Evolutionary conservation across 208 protist species (phyloP), one percentile per base, ranked within the genome.

Genomic region (Porcisia hertigi): DNA sequence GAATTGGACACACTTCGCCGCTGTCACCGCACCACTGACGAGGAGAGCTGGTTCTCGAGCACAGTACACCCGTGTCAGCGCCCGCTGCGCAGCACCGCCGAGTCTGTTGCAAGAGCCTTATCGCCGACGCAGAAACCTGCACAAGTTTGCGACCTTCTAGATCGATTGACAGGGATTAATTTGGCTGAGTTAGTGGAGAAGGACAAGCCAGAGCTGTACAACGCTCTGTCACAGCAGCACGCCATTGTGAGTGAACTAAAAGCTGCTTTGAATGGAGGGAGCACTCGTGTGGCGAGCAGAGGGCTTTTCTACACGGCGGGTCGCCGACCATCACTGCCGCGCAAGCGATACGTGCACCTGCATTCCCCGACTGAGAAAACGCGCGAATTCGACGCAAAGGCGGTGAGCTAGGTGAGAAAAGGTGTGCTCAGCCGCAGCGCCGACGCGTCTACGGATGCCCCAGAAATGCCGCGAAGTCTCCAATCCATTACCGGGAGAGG

Each of bases 141-240:
- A 2, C 66, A 59, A 23, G 63, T 83, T 20, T 41, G 52, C 0
- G 81, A 79, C 16, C 73, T 80, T 4, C 55, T 77, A 3, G 20
- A 65, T 12, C 73, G 65, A 2, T 57, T 77, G 16, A 25, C 65
- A 9, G 52, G 45, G 43, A 43, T 70, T 20, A 69, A 30, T 12
- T 9, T 78, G 0, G 59, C 16, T 7, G 76, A 69, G 47, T n/a
- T 77, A 16, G 67, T 53, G 30, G 67, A 52, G 30, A 80, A 77
- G 23, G 75, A 82, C 34, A 73, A 63, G 8, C 62, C 66, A 25
- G 66, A 76, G 41, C 81, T 92, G 53, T 52, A 82, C 9, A 59
- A 59, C 25, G 79, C 84, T 5, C 67, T 93, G 16, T 70, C 80
- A 54, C 55, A 77, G 57, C 88, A 93, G 78, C 79, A 92, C 57